These are phyloP conservation scores for Hemileccinum impolitum DNA, from an alignment of 768 basidiomycete genomes.

Conservation along the genomic window DNA sequence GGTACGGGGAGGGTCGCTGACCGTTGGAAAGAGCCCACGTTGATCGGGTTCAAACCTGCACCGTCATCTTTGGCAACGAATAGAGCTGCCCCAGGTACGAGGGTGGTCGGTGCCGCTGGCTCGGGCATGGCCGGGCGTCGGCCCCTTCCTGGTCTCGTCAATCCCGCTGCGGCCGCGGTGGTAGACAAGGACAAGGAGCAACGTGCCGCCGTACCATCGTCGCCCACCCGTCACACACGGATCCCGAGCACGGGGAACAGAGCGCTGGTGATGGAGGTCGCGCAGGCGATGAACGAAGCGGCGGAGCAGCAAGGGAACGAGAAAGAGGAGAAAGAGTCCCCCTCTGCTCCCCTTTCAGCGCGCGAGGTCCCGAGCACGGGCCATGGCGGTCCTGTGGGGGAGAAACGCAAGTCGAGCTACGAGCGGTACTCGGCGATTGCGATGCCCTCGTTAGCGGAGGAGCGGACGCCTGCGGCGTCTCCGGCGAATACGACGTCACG, in stretches of 20 bases:
- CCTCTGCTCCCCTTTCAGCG: background rate
- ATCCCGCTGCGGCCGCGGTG: background rate
- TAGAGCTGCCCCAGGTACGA: conserved; percentile 8
- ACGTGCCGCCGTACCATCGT: conserved; percentile 15
- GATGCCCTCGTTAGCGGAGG: conserved; percentile 67
- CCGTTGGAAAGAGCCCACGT: conserved; percentile 31
- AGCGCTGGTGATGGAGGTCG: conserved; percentile 76
- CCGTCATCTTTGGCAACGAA: background rate
- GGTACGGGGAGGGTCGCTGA: conserved; percentile 23
- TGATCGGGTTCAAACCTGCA: conserved; percentile 32
- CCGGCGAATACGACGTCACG: conserved; percentile 54
- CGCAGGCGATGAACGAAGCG: conserved; percentile 51
- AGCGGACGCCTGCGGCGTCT: conserved; percentile 53
- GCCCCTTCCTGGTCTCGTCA: conserved; percentile 42
- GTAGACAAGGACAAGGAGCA: conserved; percentile 21
- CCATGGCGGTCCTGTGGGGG: conserved; percentile 29
- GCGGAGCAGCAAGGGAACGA: conserved; percentile 13
- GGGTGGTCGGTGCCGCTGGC: conserved; percentile 9
- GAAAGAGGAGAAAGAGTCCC: background rate
- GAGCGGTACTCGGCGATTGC: conserved; percentile 62
- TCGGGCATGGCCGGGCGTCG: conserved; percentile 35
- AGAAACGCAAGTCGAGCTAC: conserved; percentile 64
- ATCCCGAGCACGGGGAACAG: conserved; percentile 68
- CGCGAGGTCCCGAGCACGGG: conserved; percentile 17
- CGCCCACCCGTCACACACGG: conserved; percentile 46